Evolutionary conservation across 371 early-diverging fungal genomes (phyloP).

Genomic region (Rhizopus stolonifer): DNA sequence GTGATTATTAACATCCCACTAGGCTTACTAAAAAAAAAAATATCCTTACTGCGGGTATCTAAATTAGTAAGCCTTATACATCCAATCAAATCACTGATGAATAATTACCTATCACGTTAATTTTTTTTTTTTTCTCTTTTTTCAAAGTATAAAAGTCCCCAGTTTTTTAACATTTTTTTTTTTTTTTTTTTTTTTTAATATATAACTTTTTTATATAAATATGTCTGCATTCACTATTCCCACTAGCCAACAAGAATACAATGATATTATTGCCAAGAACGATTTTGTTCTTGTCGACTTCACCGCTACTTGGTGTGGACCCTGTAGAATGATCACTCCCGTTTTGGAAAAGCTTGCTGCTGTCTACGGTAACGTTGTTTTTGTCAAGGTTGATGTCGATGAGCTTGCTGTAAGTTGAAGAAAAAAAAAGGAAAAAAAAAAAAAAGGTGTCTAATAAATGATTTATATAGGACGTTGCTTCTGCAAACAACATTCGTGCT

Average conservation of each 20-base stretch:
- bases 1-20: not conserved
- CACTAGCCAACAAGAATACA: constrained; percentile 28
- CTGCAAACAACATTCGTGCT: constrained; percentile 66
- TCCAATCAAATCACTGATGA: constrained; percentile 7
- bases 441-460: too few species aligned
- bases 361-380: constrained; percentile 56
- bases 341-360: constrained; percentile 60
- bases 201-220: constrained; percentile 2
- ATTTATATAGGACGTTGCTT: constrained; percentile 63
- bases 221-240: constrained; percentile 16
- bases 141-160: constrained; percentile 12
- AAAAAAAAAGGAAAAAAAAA: too few species aligned
- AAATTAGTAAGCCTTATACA: not conserved
- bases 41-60: not conserved
- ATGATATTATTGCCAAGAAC: constrained; percentile 30
- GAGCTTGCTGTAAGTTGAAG: constrained; percentile 47
- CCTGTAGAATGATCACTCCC: constrained; percentile 89
- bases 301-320: constrained; percentile 75
- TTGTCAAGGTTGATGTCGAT: constrained; percentile 88
- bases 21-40: too few species aligned
- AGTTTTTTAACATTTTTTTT: not conserved
- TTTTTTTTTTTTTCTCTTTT: too few species aligned
- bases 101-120: constrained; percentile 11
- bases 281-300: constrained; percentile 62
- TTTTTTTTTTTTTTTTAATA: constrained; percentile 5